Evolutionary conservation across 1,284 basidiomycete species (phyloP), one percentile per base, ranked within the genome.

Genomic region (Agroathelia rolfsii): DNA sequence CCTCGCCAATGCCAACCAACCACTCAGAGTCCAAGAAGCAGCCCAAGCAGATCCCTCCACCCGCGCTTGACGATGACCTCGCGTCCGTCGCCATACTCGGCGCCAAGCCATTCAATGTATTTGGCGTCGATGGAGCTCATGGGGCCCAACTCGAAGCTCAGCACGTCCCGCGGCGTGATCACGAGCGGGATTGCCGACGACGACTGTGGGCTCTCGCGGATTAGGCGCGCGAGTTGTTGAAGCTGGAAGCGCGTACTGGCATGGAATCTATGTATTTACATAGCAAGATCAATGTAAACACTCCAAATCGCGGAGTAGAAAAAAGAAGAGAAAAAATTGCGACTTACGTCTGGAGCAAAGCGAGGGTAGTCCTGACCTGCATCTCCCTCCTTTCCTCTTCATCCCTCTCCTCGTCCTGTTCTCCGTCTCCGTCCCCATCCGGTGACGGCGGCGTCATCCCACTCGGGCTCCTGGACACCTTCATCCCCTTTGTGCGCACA

Each of bases 71-170:
- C 62, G 18, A 59, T 50, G 13, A 67, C 51, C 34, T 53, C 55
- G 29, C 49, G 48, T 1, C 65, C 68, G 4, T 61, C 59, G 4
- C 64, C 70, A 40, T 79, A 80, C 50, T 80, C 78, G 29, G 66
- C 63, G 2, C 61, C 70, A 8, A 87, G 58, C 81, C 80, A 85
- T 48, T 81, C 79, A 14, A 85, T 55, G 48, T 84, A 85, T 25
- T 60, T 60, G 14, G 67, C 73, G 43, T 86, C 83, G 28, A 75
- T 48, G 6, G 61, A 58, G 44, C 81, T 86, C 39, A 82, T 55
- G 7, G 80, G 75, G 2, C 79, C 76, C 1, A 86, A 63, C 47
- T 81, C 79, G 30, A 86, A 75, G 12, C 70, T 59, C 11, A 72
- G 38, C 5, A 86, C 56, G 38, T 84, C 80, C 45, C 65, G 72